Base-by-base conservation (phyloP, 139 green algal species). In the Coelastrella sp. region DNA sequence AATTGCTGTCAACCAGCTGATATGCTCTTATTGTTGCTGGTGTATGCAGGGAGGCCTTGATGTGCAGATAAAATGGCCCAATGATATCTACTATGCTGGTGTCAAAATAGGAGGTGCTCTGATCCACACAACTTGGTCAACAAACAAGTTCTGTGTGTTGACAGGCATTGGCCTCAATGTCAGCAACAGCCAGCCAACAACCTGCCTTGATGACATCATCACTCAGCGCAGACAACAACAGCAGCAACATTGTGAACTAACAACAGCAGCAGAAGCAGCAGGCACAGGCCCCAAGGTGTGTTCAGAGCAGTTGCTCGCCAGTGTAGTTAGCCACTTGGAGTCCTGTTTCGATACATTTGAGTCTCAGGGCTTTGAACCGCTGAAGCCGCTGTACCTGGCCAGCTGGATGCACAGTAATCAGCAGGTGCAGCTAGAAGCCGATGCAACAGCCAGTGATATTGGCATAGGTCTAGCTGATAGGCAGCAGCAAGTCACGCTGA, bases 1-100 rank as follows among this genome's bases (percentile, higher is more conserved):
- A 75, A 20, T 75, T 75, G 66, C 35, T 79, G 73, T 79, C 10
- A 11, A 1, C 35, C 35, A 49, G 35, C 35, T 49, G 35, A 56
- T 9, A 5, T 83, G 81, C 10, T 87, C n/a, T n/a, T 35, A 27
- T 49, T 91, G 84, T 87, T 58, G 22, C 57, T 59, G 73, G 20
- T 79, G 24, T n/a, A 7, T 76, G 73, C 74, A 90, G 61, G 84
- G 84, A 15, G 84, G 84, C 20, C 49, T 79, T 6, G 78, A 87
- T 35, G 87, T 99, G 11, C 90, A 93, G 56, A 97, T 99, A 82
- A 99, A 99, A 90, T 99, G 98, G 98, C 98, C 98, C 78, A 99
- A 99, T 86, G 98, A 99, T 92, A 92, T 99, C 8, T 99, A 99
- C 93, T 91, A 82, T 58, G 59, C 74, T 0, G 88, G 86, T 25